Percentiles rank a stretch among this genome's conserved stretches.
phyloP scores from a whole-genome alignment of 192 early-diverging fungal genomes.

The Anaeromyces robustus region DNA sequence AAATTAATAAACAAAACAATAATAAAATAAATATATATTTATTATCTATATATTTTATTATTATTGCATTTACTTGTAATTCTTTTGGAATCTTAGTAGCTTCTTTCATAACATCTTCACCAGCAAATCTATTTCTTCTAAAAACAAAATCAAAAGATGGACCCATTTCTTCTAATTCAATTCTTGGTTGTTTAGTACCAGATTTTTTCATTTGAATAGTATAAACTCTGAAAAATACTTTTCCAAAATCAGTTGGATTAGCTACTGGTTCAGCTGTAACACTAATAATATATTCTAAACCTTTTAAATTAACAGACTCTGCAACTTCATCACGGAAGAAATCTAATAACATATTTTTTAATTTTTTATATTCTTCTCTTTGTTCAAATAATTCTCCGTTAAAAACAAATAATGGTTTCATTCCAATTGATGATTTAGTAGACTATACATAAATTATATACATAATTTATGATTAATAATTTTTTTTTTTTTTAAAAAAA shows the following conservation, averaged over 20 bases:
- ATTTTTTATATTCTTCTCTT: conserved; percentile 44
- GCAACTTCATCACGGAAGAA: conserved; percentile 70
- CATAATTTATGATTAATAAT: neutral
- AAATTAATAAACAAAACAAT: neutral
- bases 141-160: conserved; percentile 68
- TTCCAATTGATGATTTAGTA: conserved; percentile 62
- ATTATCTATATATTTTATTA: neutral
- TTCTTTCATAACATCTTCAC: conserved; percentile 66
- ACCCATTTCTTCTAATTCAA: conserved; percentile 90
- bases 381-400: conserved; percentile 73
- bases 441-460: conserved; percentile 10
- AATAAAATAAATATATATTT: neutral
- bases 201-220: conserved; percentile 73
- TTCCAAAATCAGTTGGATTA: conserved; percentile 27
- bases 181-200: conserved; percentile 66
- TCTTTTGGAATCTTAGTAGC: conserved; percentile 76
- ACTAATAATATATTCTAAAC: conserved; percentile 77
- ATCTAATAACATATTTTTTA: conserved; percentile 77
- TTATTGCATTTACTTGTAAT: conserved; percentile 40
- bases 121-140: conserved; percentile 53
- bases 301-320: conserved; percentile 64
- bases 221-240: conserved; percentile 67
- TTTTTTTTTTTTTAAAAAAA: too few species aligned
- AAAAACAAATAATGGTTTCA: conserved; percentile 80
- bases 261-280: conserved; percentile 53